phyloP scores from a whole-genome alignment of 2,329 filamentous ascomycete genomes.

The Xylariaceae sp. region DNA sequence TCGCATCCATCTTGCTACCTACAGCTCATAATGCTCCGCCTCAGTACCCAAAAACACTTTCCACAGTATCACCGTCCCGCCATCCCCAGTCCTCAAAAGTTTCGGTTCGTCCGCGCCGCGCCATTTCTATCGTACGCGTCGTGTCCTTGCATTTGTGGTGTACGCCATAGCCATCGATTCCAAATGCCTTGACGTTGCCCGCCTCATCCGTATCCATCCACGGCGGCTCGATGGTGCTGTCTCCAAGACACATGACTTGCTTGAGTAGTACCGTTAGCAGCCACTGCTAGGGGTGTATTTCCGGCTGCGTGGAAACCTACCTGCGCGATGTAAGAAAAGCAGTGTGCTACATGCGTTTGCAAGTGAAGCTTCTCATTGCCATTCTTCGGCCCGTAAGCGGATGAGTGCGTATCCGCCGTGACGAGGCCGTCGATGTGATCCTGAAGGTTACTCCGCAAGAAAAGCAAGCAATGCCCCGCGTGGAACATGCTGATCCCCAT shows the following conservation, averaged over 20 bases:
- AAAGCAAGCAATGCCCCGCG: background rate
- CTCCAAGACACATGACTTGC: slow-evolving; percentile 2
- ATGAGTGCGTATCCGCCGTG: background rate
- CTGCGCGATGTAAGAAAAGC: slow-evolving; percentile 1
- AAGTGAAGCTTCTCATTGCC: background rate
- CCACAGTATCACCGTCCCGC: background rate
- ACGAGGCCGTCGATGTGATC: background rate
- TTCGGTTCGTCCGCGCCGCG: background rate
- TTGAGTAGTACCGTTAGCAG: no score
- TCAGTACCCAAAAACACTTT: background rate
- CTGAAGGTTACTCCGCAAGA: background rate
- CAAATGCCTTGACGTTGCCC: background rate
- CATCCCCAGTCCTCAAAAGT: slow-evolving; percentile 1
- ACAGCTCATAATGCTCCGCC: no score
- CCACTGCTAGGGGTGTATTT: no score
- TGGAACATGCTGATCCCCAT: slow-evolving; percentile 3
- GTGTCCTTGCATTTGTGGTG: slow-evolving; percentile 2
- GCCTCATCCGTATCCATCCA: background rate
- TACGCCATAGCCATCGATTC: background rate
- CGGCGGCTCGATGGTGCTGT: slow-evolving; percentile 1
- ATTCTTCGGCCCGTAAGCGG: background rate
- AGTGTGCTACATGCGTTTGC: slow-evolving; percentile 1
- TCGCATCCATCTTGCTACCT: no score
- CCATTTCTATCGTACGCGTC: background rate
- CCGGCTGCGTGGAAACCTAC: no score